These are phyloP conservation scores for Phytomonas serpens DNA, from an alignment of 208 protist species.

Conservation along the genomic window DNA sequence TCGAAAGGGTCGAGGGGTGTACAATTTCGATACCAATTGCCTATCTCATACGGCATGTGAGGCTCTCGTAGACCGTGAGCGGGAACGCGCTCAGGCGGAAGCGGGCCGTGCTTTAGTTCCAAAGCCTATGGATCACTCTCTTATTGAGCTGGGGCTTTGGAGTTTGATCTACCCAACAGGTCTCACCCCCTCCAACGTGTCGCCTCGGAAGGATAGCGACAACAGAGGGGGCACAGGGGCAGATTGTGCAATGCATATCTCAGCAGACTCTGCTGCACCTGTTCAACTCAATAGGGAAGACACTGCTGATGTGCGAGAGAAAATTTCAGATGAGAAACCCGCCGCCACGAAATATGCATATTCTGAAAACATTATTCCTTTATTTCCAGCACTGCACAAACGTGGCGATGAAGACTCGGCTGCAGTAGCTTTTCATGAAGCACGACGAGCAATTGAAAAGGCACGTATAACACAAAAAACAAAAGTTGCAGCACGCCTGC, in stretches of 20 bases:
- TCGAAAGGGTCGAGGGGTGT: slow-evolving; percentile 16
- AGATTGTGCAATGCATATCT: not conserved
- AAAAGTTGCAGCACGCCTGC: not conserved
- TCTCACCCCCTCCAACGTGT: not conserved
- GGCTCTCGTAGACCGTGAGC: slow-evolving; percentile 13
- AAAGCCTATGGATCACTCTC: slow-evolving; percentile 36
- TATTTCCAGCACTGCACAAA: not conserved
- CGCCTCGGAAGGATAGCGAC: not conserved
- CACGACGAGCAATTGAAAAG: not conserved
- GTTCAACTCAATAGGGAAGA: not conserved
- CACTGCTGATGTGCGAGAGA: not conserved
- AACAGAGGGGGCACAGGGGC: not conserved
- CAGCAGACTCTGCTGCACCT: not conserved
- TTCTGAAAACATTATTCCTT: not conserved
- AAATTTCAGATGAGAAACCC: not conserved
- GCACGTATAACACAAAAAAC: not conserved
- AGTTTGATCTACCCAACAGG: not conserved
- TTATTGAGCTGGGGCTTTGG: slow-evolving; percentile 32
- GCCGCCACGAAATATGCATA: not conserved
- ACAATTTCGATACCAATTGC: slow-evolving; percentile 12
- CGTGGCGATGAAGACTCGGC: not conserved
- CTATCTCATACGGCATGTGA: slow-evolving; percentile 20
- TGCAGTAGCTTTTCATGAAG: not conserved
- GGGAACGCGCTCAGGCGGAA: slow-evolving; percentile 8
- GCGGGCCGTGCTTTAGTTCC: slow-evolving; percentile 31